Evolutionary conservation across 768 basidiomycete species (phyloP).

Genomic region (Tremella fuciformis): DNA sequence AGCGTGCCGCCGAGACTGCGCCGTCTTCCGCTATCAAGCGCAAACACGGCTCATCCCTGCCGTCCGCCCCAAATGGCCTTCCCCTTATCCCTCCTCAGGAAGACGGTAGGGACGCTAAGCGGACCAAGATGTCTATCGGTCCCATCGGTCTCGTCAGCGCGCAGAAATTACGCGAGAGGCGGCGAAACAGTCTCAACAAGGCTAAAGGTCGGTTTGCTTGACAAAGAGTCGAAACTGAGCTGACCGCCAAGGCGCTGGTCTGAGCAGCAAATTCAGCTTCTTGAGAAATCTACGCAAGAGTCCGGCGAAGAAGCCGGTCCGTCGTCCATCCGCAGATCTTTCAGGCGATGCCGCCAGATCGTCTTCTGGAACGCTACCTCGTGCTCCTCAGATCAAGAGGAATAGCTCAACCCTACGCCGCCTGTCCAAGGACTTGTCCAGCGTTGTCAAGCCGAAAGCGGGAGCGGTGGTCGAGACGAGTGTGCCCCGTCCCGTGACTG

Average conservation of each 20-base stretch:
- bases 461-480: constrained; percentile 7
- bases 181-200: constrained; percentile 25
- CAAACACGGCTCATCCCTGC: constrained; percentile 20
- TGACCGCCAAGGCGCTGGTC: neutral
- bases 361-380: constrained; percentile 7
- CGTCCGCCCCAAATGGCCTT: constrained; percentile 37
- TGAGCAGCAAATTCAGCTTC: constrained; percentile 5
- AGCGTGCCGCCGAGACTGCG: neutral
- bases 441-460: constrained; percentile 16
- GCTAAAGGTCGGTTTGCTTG: constrained; percentile 22
- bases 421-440: constrained; percentile 23
- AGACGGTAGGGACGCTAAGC: constrained; percentile 11
- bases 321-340: neutral
- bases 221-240: too few relatives aligned
- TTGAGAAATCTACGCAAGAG: constrained; percentile 9
- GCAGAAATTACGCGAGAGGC: constrained; percentile 14
- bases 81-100: constrained; percentile 11
- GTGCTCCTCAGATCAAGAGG: constrained; percentile 1
- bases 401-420: constrained; percentile 16
- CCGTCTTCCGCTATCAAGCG: constrained; percentile 23
- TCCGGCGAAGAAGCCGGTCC: neutral
- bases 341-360: constrained; percentile 11
- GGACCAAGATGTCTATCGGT: constrained; percentile 20
- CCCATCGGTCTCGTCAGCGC: neutral
- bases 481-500: neutral